These are phyloP conservation scores for Penicillium cataractarum DNA, from an alignment of 495 filamentous ascomycete genomes.

Conservation along the genomic window DNA sequence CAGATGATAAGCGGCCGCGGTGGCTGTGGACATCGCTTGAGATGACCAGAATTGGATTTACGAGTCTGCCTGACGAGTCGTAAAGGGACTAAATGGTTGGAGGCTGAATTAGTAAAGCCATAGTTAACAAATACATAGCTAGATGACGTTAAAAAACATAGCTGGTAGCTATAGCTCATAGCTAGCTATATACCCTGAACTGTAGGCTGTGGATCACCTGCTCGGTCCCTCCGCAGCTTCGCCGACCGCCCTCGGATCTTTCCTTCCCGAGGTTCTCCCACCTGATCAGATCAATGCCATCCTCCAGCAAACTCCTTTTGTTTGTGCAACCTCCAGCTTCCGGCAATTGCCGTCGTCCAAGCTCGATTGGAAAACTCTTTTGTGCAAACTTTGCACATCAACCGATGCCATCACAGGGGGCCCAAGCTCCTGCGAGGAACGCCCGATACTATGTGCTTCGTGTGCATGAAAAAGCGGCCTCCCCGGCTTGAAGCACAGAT, in stretches of 20 bases:
- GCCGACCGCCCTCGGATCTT: slow-evolving; percentile 3
- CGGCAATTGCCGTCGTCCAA: slow-evolving; percentile 6
- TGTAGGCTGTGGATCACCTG: neutral
- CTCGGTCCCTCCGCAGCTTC: neutral
- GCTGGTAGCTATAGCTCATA: too few species aligned
- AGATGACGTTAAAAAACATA: too few species aligned
- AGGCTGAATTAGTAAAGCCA: neutral
- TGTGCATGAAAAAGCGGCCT: slow-evolving; percentile 27
- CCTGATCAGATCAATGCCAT: neutral
- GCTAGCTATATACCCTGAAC: neutral
- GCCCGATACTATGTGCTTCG: slow-evolving; percentile 20
- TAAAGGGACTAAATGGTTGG: neutral
- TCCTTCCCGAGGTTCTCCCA: neutral
- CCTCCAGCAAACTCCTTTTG: too few species aligned
- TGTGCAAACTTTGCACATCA: slow-evolving; percentile 7
- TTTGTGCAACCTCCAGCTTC: slow-evolving; percentile 12
- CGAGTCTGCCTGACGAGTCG: neutral
- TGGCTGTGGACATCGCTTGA: neutral
- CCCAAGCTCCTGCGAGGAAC: slow-evolving; percentile 32
- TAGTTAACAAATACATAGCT: neutral
- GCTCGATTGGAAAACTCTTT: slow-evolving; percentile 29
- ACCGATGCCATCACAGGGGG: slow-evolving; percentile 26
- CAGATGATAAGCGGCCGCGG: slow-evolving; percentile 20
- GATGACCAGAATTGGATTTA: neutral
- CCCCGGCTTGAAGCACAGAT: slow-evolving; percentile 14